A percentile compares a stretch with the other conserved stretches of the same genome.
Conservation (phyloP, 768 basidiomycete genomes). For the Gymnopilus junonius region DNA sequence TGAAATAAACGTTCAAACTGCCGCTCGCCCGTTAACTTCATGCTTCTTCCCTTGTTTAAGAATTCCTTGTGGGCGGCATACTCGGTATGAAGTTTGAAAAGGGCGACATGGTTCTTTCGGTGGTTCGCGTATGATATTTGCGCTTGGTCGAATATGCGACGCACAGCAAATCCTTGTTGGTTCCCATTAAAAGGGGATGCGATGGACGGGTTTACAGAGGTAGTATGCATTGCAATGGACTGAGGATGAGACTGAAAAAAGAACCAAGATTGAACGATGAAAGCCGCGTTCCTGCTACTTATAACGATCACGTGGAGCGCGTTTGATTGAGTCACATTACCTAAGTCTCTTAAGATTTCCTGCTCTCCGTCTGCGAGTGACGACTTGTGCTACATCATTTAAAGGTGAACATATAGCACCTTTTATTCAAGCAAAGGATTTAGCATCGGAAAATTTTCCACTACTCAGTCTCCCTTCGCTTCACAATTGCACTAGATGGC, state of each 20-base stretch:
- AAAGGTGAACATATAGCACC: not conserved
- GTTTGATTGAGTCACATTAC: no score
- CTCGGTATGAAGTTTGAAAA: constrained; percentile 78
- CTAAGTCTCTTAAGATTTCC: no score
- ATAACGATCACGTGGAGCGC: constrained; percentile 27
- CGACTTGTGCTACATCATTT: not conserved
- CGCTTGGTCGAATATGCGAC: constrained; percentile 80
- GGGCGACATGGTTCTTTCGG: constrained; percentile 84
- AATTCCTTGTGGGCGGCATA: constrained; percentile 58
- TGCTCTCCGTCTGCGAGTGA: not conserved
- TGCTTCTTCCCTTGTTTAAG: constrained; percentile 46
- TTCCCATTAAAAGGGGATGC: not conserved
- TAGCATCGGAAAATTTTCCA: not conserved
- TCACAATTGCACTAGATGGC: constrained; percentile 50
- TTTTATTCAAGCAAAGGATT: not conserved
- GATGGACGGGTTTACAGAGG: not conserved
- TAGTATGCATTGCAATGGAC: not conserved
- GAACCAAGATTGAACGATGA: constrained; percentile 4
- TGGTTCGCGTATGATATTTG: constrained; percentile 80
- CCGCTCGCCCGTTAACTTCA: constrained; percentile 74
- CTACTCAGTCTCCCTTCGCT: not conserved
- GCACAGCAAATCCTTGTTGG: not conserved
- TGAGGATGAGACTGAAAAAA: not conserved
- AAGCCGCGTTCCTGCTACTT: not conserved
- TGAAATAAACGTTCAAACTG: constrained; percentile 73